Base-by-base conservation (phyloP, 2,329 filamentous ascomycete species). In the Pyricularia sp. region DNA sequence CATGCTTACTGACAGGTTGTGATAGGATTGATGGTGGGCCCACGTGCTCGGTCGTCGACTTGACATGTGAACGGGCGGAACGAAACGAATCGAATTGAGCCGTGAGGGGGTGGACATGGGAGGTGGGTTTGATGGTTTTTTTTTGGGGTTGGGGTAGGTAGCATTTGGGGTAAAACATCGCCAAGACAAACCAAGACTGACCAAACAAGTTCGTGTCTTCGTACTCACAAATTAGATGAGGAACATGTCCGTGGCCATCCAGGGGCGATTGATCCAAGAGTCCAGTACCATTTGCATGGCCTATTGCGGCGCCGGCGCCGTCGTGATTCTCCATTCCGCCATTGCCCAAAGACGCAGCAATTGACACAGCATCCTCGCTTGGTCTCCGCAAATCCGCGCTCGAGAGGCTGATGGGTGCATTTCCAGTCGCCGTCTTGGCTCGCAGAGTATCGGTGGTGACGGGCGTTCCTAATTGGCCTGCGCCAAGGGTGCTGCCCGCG, bases 211-310 rank as follows among this genome's bases (percentile, higher is more conserved):
- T 25, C 11, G 23, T 25, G 23, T 25, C 20, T 59, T 25, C 20
- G 23, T 25, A 81, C 82, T 81, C 81, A 85, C 83, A 82, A 72
- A 83, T 77, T 74, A 82, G 77, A 75, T 83, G 81, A 72, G 82
- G 79, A 69, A 81, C 78, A 72, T 84, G 83, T 74, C 78, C 78
- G 61, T 84, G 80, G 65, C 66, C n/a, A 28, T 68, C 66, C 30
- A 68, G n/a, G n/a, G 58, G 23, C 55, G 71, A 70, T 31, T 69
- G 64, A 58, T 72, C 68, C 69, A 72, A 42, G 68, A 70, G 55
- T 23, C 33, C 61, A 31, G 64, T 69, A 64, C 33, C 61, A 17
- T 64, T 68, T 31, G 33, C 31, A 12, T 59, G 26, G 26, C 63
- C 64, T 55, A 50, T 31, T 26, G 66, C 55, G 28, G 66, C 66